These are phyloP conservation scores for Asclepias syriaca DNA, from an alignment of 257 asterid genomes.

Conservation along the genomic window DNA sequence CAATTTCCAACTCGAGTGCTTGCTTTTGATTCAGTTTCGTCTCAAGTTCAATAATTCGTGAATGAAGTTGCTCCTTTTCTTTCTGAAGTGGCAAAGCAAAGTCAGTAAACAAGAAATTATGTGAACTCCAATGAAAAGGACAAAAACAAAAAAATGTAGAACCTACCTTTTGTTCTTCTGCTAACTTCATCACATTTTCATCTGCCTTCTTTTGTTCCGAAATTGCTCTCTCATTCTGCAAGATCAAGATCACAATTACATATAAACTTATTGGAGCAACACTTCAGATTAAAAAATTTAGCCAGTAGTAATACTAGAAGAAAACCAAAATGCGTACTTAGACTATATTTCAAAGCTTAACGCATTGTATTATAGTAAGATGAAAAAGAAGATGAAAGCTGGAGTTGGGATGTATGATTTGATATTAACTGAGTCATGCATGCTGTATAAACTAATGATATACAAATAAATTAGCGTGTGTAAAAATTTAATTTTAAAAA, in stretches of 20 bases:
- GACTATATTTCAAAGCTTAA: background rate
- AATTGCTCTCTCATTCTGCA: slow-evolving; percentile 71
- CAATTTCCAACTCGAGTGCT: slow-evolving; percentile 70
- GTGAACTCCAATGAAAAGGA: slow-evolving; percentile 15
- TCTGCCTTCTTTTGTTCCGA: slow-evolving; percentile 62
- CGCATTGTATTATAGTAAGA: background rate
- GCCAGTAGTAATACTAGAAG: background rate
- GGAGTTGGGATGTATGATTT: background rate
- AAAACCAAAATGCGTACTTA: background rate
- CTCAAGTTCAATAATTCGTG: slow-evolving; percentile 52
- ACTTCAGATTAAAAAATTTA: background rate
- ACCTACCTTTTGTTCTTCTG: slow-evolving; percentile 81
- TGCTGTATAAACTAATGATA: background rate
- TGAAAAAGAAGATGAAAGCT: background rate
- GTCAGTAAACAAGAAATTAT: slow-evolving; percentile 4
- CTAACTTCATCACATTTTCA: slow-evolving; percentile 60
- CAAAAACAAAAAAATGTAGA: slow-evolving; percentile 1
- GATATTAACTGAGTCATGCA: background rate
- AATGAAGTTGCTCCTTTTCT: slow-evolving; percentile 53
- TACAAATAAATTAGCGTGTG: background rate
- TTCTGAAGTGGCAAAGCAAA: slow-evolving; percentile 19
- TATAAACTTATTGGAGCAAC: background rate
- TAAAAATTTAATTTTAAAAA: background rate
- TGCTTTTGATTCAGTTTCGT: slow-evolving; percentile 63
- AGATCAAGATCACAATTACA: slow-evolving; percentile 12